Base-by-base conservation (phyloP, 805 yeast genomes). In the Phaffomyces opuntiae region DNA sequence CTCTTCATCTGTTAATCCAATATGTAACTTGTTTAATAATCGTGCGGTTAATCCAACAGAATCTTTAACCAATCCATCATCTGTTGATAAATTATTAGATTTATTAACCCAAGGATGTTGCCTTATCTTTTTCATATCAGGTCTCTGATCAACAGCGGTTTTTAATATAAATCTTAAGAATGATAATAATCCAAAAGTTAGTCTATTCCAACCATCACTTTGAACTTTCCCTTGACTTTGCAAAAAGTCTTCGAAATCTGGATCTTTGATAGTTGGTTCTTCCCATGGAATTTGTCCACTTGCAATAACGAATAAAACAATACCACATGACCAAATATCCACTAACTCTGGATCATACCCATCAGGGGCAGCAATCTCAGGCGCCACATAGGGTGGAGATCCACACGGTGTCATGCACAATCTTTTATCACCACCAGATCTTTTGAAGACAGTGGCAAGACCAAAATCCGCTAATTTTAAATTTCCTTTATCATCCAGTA, bases 391-490 rank as follows among this genome's bases (percentile, higher is more conserved):
- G 7, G 89, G 90, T 1, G 87, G 84, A 1, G 86, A 80, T 0
- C 91, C 85, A 61, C 88, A 77, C 31, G 82, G 73, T 27, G 80
- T 74, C 24, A 64, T 59, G 36, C 80, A 72, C 40, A 69, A 45
- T 47, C 80, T 61, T 41, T 66, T 68, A 5, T 69, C 60, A 2
- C 83, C 84, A 44, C 66, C 67, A 14, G 60, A 61, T 37, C 74
- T 73, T 50, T 66, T 71, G 55, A 73, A 82, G 9, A 79, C 77
- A 29, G 80, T 73, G 0, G 90, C 88, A 14, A 85, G 64, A 0
- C 93, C 93, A 64, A 85, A 84, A 63, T 84, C 93, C 0, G 87
- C 81, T n/a, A 84, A 62, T 53, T 83, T 82, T 56, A 85, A 60
- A 57, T 83, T 82, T 3, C 90, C 89, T 29, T 68, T 61, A 24